Evolutionary conservation across 2,329 filamentous ascomycete genomes (phyloP).

Genomic region (Tolypocladium tropicale): DNA sequence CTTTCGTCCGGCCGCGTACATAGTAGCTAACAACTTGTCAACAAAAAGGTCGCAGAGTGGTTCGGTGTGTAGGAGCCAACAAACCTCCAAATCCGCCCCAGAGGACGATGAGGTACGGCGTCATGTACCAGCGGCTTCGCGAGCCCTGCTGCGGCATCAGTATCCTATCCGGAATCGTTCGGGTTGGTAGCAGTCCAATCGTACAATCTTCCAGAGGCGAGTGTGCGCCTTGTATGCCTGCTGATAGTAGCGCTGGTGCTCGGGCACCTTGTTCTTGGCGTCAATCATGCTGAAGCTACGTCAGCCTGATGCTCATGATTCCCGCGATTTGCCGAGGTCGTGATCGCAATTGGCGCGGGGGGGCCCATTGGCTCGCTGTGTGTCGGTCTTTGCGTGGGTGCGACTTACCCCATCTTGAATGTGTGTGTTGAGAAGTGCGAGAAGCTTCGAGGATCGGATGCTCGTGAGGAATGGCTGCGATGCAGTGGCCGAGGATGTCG

Average conservation of each 20-base stretch:
- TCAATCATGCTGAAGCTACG: constrained; percentile 43
- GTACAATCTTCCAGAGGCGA: constrained; percentile 70
- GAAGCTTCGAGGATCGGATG: constrained; percentile 11
- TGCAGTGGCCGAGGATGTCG: constrained; percentile 16
- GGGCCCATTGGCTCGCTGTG: not conserved
- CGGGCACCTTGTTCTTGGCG: constrained; percentile 66
- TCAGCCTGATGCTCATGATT: constrained; percentile 14
- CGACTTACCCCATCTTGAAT: constrained; percentile 31
- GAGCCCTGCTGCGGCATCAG: constrained; percentile 37
- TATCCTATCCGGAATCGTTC: not conserved
- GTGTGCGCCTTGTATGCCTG: constrained; percentile 57
- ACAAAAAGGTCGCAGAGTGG: constrained; percentile 3
- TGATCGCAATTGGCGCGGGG: not conserved
- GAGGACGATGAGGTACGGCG: constrained; percentile 57
- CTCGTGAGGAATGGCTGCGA: constrained; percentile 13
- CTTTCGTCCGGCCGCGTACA: constrained; percentile 69
- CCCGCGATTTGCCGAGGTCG: constrained; percentile 5
- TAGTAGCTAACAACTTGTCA: constrained; percentile 29
- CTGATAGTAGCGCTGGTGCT: constrained; percentile 69
- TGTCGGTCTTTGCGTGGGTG: not conserved
- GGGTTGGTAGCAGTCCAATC: constrained; percentile 18
- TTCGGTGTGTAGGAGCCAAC: constrained; percentile 20
- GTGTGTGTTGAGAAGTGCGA: constrained; percentile 12
- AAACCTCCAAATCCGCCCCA: constrained; percentile 54
- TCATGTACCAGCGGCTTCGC: constrained; percentile 54